These are phyloP conservation scores for Hygrophila difformis DNA, from an alignment of 257 asterid species.

Conservation along the genomic window DNA sequence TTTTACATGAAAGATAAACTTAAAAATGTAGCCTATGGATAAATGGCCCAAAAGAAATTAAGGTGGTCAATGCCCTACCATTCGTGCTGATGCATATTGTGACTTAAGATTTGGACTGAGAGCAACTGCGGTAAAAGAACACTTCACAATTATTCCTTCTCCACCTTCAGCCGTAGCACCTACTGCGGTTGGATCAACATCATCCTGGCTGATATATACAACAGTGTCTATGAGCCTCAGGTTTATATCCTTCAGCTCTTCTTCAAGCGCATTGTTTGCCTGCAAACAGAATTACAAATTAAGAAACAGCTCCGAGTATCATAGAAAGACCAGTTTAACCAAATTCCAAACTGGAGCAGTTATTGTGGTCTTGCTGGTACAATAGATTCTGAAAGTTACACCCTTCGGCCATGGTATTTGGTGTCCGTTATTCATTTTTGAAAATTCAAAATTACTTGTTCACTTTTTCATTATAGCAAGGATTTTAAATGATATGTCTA, in stretches of 20 bases:
- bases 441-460: too few relatives aligned
- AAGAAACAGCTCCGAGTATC: too few relatives aligned
- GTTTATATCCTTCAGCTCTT: constrained; percentile 81
- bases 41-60: constrained; percentile 8
- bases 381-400: too few relatives aligned
- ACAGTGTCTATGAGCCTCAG: constrained; percentile 75
- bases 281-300: too few relatives aligned
- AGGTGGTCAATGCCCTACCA: constrained; percentile 39
- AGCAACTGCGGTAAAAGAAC: constrained; percentile 73
- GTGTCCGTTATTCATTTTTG: too few relatives aligned
- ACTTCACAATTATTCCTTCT: constrained; percentile 78
- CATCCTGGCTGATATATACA: constrained; percentile 68
- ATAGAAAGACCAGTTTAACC: too few relatives aligned
- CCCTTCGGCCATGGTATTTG: too few relatives aligned
- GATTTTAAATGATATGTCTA: too few relatives aligned
- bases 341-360: too few relatives aligned
- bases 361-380: too few relatives aligned
- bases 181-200: constrained; percentile 70
- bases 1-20: constrained; percentile 15
- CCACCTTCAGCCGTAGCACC: constrained; percentile 77
- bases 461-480: too few relatives aligned
- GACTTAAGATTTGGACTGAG: constrained; percentile 82
- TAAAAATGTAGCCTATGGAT: constrained; percentile 15
- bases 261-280: constrained; percentile 81
- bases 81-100: constrained; percentile 85